Evolutionary conservation across 202 grass and related monocot genomes (phyloP), one percentile per base, ranked within the genome.

Genomic region (Hordeum pubiflorum): DNA sequence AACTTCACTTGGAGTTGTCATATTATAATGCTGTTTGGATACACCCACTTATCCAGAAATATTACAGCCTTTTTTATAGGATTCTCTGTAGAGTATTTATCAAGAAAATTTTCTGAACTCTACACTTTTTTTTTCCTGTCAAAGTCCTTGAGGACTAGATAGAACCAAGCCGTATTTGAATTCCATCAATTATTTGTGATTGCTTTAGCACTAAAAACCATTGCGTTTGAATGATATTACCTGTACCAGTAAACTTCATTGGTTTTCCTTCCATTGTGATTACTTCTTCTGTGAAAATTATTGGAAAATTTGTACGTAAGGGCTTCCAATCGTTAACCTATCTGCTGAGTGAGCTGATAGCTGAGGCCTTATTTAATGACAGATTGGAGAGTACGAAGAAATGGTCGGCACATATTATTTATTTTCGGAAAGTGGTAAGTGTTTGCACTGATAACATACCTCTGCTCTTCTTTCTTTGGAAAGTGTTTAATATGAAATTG

Each of bases 321-420:
- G 7, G 0, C 37, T 77, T 72, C 72, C 26, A 27, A 36, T 24
- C 63, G 2, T 55, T 39, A 56, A 60, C 21, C 27, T 72, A 52
- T 41, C 60, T 71, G 13, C 41, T 41, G 37, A 63, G 26, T 75
- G 44, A 74, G 21, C 18, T 72, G 21, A 3, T 72, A 6, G 14
- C 61, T 83, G 32, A 67, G 56, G 34, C 60, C 17, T 86, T 85
- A n/a, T 77, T 85, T 81, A 58, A 22, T 87, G 57, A 85, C 80
- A 93, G 90, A 71, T 89, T 32, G 90, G 93, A 72, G 90, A 93
- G 62, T 97, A 97, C 0, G 81, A 93, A 79, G 90, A 93, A 72
- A 93, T 86, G 21, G 61, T 97, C 34, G 88, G 90, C 31, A 87
- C 86, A 48, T 89, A 84, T 26, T 97, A 91, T 77, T 9, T 97